Evolutionary conservation across 768 basidiomycete species (phyloP).

Genomic region (Pleurotus sapidus): DNA sequence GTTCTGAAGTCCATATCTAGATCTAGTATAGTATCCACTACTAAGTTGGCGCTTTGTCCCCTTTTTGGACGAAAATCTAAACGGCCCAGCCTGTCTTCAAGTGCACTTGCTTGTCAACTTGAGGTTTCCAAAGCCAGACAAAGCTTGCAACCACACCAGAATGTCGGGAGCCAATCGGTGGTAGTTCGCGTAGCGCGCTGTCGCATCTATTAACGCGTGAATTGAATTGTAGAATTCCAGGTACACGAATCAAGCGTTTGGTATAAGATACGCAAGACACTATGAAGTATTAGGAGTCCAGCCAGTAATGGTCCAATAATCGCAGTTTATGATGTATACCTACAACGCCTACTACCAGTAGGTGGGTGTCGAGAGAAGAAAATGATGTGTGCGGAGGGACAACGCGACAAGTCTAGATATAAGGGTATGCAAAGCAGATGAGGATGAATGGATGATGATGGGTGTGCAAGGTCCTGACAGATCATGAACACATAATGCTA

Average conservation of each 20-base stretch:
- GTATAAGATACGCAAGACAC: conserved; percentile 6
- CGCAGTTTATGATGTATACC: conserved; percentile 6
- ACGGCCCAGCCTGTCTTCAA: too few species aligned
- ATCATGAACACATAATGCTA: too few species aligned
- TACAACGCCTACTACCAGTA: conserved; percentile 8
- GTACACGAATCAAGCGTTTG: background rate
- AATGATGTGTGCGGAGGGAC: background rate
- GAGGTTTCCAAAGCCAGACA: too few species aligned
- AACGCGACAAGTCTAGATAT: background rate
- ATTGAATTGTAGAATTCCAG: background rate
- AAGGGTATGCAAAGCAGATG: background rate
- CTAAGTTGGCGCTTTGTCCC: too few species aligned
- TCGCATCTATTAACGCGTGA: too few species aligned
- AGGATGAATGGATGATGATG: background rate
- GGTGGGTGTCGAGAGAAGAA: background rate
- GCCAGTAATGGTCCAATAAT: conserved; percentile 7
- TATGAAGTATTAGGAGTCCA: conserved; percentile 7
- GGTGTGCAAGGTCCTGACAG: background rate
- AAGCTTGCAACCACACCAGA: too few species aligned
- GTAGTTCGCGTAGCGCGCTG: too few species aligned
- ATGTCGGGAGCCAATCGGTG: too few species aligned
- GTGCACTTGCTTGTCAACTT: too few species aligned
- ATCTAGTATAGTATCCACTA: too few species aligned
- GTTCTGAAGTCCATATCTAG: too few species aligned
- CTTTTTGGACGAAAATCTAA: too few species aligned